These are phyloP conservation scores for Globisporangium paroecandrum DNA, from an alignment of 352 stramenopile genomes.

Conservation along the genomic window DNA sequence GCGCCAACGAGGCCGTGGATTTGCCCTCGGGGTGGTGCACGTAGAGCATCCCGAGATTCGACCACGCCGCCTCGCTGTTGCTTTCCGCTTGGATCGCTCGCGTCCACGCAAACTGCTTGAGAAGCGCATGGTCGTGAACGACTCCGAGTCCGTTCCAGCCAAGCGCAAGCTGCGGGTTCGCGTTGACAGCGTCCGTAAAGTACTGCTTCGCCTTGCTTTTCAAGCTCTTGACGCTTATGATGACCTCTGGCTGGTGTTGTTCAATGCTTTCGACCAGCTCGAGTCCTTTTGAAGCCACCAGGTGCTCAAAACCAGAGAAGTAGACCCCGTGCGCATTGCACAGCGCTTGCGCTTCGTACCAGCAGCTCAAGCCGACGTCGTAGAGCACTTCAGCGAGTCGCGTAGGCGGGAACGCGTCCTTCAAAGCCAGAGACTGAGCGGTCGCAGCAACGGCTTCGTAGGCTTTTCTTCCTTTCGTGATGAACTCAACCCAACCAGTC, in stretches of 20 bases:
- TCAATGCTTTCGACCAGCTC: background rate
- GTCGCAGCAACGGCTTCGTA: constrained; percentile 43
- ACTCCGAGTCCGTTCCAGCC: constrained; percentile 81
- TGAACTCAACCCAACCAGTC: constrained; percentile 55
- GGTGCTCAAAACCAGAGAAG: constrained; percentile 41
- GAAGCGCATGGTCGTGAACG: constrained; percentile 47
- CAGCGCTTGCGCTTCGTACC: constrained; percentile 68
- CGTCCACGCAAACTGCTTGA: constrained; percentile 82
- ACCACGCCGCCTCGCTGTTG: constrained; percentile 69
- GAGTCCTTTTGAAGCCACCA: background rate
- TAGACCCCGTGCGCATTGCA: constrained; percentile 30
- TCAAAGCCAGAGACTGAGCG: background rate
- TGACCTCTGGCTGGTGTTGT: constrained; percentile 1
- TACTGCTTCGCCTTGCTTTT: constrained; percentile 32
- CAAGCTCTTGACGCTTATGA: constrained; percentile 18
- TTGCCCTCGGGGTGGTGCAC: constrained; percentile 36
- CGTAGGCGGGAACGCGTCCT: constrained; percentile 4
- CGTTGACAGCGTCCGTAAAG: constrained; percentile 46
- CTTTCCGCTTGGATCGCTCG: constrained; percentile 52
- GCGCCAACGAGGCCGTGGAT: constrained; percentile 40
- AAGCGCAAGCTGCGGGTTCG: constrained; percentile 43
- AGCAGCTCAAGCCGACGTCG: constrained; percentile 68
- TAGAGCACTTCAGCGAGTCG: constrained; percentile 50
- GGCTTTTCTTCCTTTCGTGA: constrained; percentile 46
- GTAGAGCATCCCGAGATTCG: constrained; percentile 86